Base-by-base conservation (phyloP, 2,329 filamentous ascomycete genomes). In the Colletotrichum lini region DNA sequence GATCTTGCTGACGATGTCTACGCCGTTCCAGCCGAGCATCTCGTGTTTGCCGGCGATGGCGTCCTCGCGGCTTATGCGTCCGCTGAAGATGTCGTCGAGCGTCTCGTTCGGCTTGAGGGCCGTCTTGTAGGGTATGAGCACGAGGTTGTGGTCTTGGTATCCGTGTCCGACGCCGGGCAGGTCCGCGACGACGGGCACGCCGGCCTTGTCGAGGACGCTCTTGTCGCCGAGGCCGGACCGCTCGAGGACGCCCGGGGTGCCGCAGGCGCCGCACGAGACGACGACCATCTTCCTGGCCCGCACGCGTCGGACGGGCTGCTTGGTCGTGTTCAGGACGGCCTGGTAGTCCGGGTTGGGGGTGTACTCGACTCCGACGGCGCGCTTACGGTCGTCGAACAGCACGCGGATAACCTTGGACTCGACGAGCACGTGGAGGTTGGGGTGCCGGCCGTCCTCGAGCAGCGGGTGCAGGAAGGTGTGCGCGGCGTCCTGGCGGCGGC, bases 361-460 rank as follows among this genome's bases (percentile, higher is more conserved):
- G 73, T 87, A 90, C 74, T 92, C 88, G 2, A 93, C 85, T 0
- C 90, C 91, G 0, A 84, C 81, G 3, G 91, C 91, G 49, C 82
- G 78, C 52, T 84, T 88, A 3, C 83, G 81, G 4, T 87, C 82
- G 15, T 73, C 72, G 60, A 91, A 88, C 6, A 91, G 67, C 1
- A 75, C 67, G 8, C 64, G 62, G 6, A 76, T 62, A n/a, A 81
- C 79, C 44, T 78, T 75, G 26, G 74, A 73, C 70, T 81, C 77
- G n/a, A 78, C 76, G 9, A 80, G 65, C 0, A 80, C 78, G 57
- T 80, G 79, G 7, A 81, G 71, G 38, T 79, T 79, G 2, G 76
- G 77, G 35, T 80, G 76, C 6, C 74, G 73, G 2, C 75, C 75
- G 26, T 76, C 75, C 13, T 75, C 74, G 8, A 80, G 75, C 40